Conservation (phyloP, 495 filamentous ascomycete species). For the Penicillium cataractarum region DNA sequence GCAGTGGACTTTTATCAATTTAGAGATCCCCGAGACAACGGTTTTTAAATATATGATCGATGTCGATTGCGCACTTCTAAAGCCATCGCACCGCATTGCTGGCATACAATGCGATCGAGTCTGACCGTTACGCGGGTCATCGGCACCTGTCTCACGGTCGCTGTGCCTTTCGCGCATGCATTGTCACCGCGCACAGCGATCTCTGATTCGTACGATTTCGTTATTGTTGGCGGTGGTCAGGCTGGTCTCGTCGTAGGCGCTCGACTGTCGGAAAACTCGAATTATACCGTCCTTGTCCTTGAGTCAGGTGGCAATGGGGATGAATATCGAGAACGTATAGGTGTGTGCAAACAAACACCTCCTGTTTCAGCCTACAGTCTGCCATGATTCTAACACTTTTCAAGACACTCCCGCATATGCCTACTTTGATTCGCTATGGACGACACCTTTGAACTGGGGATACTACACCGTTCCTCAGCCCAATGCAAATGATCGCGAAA, state of each 20-base stretch:
- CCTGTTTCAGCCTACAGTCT: background rate
- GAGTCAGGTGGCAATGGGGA: constrained; percentile 46
- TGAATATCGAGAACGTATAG: constrained; percentile 38
- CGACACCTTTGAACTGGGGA: constrained; percentile 42
- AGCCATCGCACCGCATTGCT: background rate
- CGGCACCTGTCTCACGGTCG: constrained; percentile 5
- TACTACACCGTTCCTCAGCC: constrained; percentile 39
- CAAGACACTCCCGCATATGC: constrained; percentile 38
- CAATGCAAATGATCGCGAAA: constrained; percentile 35
- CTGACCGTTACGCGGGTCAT: constrained; percentile 1
- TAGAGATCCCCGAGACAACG: background rate
- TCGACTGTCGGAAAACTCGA: constrained; percentile 30
- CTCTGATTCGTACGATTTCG: constrained; percentile 46
- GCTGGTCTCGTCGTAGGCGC: constrained; percentile 38
- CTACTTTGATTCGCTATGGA: constrained; percentile 42
- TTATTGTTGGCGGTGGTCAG: constrained; percentile 51
- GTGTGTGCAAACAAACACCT: constrained; percentile 14
- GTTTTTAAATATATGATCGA: background rate
- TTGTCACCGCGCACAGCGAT: constrained; percentile 36
- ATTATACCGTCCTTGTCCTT: constrained; percentile 46
- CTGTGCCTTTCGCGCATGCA: constrained; percentile 18
- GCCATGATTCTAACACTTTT: background rate
- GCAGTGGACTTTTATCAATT: background rate
- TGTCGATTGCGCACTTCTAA: background rate
- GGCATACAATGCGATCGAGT: constrained; percentile 9